Base-by-base conservation (phyloP, 2,329 filamentous ascomycete genomes). In the Alternaria gansuensis region DNA sequence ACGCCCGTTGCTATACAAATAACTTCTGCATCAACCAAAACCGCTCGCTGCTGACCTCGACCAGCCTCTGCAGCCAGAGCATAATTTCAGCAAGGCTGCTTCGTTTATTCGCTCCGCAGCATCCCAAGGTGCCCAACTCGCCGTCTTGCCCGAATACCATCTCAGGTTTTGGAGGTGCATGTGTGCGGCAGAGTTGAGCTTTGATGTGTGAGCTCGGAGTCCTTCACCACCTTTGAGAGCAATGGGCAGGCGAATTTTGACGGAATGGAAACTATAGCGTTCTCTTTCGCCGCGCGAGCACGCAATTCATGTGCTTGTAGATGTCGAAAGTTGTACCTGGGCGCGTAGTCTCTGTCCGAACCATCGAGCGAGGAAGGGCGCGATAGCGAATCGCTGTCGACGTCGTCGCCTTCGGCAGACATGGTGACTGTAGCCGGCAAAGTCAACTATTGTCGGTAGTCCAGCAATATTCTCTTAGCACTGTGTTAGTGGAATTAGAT, bases 91-190 rank as follows among this genome's bases (percentile, higher is more conserved):
- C 41, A 82, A 81, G 68, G 81, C 82, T 3, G 78, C 73, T 23
- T 66, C 69, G 34, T 82, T 77, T 64, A 78, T 84, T 31, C 77
- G 80, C 17, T 70, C 78, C 2, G 82, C 82, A 6, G 79, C 81
- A 0, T 44, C 65, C 6, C 82, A 83, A 69, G 78, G 79, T 14
- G 80, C 80, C 1, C 62, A 80, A 33, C 72, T 84, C n/a, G 81
- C 79, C 9, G 81, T 84, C 0, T 68, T 87, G 0, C 90, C 72
- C 2, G 88, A 92, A 70, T 92, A 94, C 73, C 90, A 93, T 67
- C 82, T 95, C 10, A 91, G n/a, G n/a, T n/a, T 28, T 13, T 43
- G 50, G 21, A 52, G 28, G 14, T 52, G 23, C 4, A 39, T 23
- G 17, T 24, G 24, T 46, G 44, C 44, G n/a, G 21, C 29, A 46